These are phyloP conservation scores for Hypoxylon sp. DNA, from an alignment of 2,329 filamentous ascomycete species.

Conservation along the genomic window DNA sequence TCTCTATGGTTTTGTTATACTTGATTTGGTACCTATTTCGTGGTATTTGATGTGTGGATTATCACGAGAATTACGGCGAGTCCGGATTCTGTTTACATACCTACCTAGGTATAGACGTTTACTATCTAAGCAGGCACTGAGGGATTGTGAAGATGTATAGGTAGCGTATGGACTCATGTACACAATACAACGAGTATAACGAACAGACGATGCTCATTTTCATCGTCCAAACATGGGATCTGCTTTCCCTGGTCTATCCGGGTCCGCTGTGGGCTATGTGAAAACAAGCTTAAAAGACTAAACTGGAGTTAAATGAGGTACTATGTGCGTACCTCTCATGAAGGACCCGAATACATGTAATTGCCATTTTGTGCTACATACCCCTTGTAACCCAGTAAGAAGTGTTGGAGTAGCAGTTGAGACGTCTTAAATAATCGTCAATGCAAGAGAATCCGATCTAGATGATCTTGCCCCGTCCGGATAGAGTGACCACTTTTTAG, in stretches of 20 bases:
- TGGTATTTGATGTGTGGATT: background rate
- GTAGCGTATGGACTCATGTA: too few species aligned
- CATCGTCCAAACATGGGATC: conserved; percentile 44
- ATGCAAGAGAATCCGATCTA: conserved; percentile 38
- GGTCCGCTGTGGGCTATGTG: conserved; percentile 29
- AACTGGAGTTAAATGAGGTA: conserved; percentile 8
- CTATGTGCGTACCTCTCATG: conserved; percentile 1
- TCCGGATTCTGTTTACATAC: background rate
- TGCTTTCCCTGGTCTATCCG: conserved; percentile 44
- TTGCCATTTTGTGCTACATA: background rate
- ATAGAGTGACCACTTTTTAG: conserved; percentile 18
- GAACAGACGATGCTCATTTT: conserved; percentile 13
- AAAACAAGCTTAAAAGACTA: conserved; percentile 41
- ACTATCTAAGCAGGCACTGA: too few species aligned
- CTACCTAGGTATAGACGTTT: too few species aligned
- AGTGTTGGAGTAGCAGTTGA: conserved; percentile 38
- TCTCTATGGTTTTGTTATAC: conserved; percentile 6
- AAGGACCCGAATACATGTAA: background rate
- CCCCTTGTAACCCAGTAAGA: conserved; percentile 15
- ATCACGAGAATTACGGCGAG: background rate
- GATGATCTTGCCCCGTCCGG: conserved; percentile 31
- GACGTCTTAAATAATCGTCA: conserved; percentile 36
- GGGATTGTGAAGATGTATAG: too few species aligned
- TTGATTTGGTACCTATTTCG: background rate
- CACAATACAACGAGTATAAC: too few species aligned